phyloP scores from a whole-genome alignment of 2,329 filamentous ascomycete species.

The Cytospora schulzeri region DNA sequence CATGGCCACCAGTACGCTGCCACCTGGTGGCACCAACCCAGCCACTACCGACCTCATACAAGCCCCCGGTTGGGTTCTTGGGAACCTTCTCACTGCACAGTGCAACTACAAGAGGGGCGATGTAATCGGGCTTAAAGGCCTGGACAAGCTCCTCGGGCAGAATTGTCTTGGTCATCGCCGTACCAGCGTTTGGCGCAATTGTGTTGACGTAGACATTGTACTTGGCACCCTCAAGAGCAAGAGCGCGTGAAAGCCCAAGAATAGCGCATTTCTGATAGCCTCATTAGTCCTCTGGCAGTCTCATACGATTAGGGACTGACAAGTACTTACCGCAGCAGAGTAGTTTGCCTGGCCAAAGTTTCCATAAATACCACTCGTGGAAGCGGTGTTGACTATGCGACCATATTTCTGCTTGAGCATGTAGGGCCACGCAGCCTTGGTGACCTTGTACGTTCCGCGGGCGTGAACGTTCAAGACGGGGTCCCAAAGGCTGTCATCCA shows the following conservation, averaged over 20 bases:
- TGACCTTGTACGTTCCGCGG: slow-evolving; percentile 92
- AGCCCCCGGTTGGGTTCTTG: slow-evolving; percentile 76
- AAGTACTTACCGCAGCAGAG: slow-evolving; percentile 71
- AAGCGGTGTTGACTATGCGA: slow-evolving; percentile 94
- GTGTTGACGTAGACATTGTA: slow-evolving; percentile 99
- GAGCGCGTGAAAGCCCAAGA: slow-evolving; percentile 88
- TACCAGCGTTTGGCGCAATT: slow-evolving; percentile 96
- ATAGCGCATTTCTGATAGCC: slow-evolving; percentile 77
- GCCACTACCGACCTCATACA: slow-evolving; percentile 94
- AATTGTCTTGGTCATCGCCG: slow-evolving; percentile 89
- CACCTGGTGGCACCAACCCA: slow-evolving; percentile 92
- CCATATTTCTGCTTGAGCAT: slow-evolving; percentile 99
- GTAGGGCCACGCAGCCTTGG: slow-evolving; percentile 96
- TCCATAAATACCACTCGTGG: slow-evolving; percentile 95
- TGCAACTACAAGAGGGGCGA: slow-evolving; percentile 87
- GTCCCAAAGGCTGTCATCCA: slow-evolving; percentile 94
- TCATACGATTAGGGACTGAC: neutral
- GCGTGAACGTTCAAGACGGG: slow-evolving; percentile 91
- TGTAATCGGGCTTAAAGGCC: slow-evolving; percentile 98
- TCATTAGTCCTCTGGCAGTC: slow-evolving; percentile 35
- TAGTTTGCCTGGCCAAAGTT: slow-evolving; percentile 99
- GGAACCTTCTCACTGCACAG: slow-evolving; percentile 86
- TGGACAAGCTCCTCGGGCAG: slow-evolving; percentile 97
- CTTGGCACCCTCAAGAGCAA: slow-evolving; percentile 91
- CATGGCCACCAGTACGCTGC: slow-evolving; percentile 87